Conservation (phyloP, 192 early-diverging fungal species). For the Chytriomyces hyalinus region DNA sequence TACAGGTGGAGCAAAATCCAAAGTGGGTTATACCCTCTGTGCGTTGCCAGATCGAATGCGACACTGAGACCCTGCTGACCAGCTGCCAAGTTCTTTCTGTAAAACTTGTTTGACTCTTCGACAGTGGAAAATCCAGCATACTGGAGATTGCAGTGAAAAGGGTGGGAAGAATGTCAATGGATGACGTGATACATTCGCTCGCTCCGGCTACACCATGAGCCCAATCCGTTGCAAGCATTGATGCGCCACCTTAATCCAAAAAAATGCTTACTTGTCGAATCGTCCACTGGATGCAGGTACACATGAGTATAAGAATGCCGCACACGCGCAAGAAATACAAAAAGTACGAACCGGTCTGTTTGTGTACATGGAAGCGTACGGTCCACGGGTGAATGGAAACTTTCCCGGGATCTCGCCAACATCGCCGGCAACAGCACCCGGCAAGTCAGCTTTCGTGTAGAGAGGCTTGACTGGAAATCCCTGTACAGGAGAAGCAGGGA, state of each 20-base stretch:
- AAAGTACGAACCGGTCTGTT: conserved; percentile 41
- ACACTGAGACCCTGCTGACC: conserved; percentile 88
- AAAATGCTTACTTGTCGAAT: conserved; percentile 69
- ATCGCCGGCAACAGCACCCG: conserved; percentile 36
- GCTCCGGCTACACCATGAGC: not conserved
- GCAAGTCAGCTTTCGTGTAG: conserved; percentile 78
- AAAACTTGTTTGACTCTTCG: conserved; percentile 89
- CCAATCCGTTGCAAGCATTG: not conserved
- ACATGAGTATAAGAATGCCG: conserved; percentile 55
- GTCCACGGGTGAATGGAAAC: conserved; percentile 85
- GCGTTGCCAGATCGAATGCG: conserved; percentile 90
- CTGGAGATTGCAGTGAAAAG: conserved; percentile 40
- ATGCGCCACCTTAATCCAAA: not conserved
- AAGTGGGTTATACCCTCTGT: too few relatives aligned
- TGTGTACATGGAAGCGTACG: conserved; percentile 32
- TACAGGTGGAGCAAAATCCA: too few relatives aligned
- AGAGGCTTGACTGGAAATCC: conserved; percentile 84
- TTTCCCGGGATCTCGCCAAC: conserved; percentile 78
- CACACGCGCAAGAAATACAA: conserved; percentile 34
- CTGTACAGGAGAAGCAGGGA: conserved; percentile 31
- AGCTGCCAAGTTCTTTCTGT: conserved; percentile 84
- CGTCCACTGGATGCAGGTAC: conserved; percentile 84
- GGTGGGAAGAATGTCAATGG: not conserved
- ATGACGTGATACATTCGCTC: too few relatives aligned
- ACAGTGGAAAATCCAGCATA: conserved; percentile 93